A percentile compares a stretch with the other conserved stretches of the same genome.
These are phyloP conservation scores for Diaporthe longicolla DNA, from an alignment of 2,329 filamentous ascomycete genomes.

Conservation along the genomic window DNA sequence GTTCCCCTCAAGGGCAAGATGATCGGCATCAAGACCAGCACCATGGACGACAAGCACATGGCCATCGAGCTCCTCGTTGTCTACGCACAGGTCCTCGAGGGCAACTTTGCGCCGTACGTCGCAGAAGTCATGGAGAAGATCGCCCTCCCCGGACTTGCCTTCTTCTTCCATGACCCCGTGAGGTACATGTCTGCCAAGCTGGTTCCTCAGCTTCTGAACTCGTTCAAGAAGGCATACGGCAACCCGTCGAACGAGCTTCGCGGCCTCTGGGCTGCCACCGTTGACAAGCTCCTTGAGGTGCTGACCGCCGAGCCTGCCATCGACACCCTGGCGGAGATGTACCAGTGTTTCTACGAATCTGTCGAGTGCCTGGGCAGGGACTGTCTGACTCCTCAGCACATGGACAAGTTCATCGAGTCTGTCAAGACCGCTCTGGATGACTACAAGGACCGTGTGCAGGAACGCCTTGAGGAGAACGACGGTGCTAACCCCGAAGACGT, in stretches of 20 bases:
- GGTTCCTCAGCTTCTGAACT: slow-evolving; percentile 91
- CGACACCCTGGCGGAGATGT: slow-evolving; percentile 98
- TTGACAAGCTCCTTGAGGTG: slow-evolving; percentile 93
- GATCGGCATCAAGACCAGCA: slow-evolving; percentile 97
- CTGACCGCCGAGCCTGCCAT: slow-evolving; percentile 94
- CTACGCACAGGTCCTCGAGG: slow-evolving; percentile 96
- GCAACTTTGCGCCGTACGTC: slow-evolving; percentile 91
- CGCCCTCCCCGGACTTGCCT: slow-evolving; percentile 90
- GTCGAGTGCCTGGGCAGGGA: slow-evolving; percentile 93
- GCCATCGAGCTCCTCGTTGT: slow-evolving; percentile 99
- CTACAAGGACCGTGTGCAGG: slow-evolving; percentile 88
- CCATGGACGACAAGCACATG: slow-evolving; percentile 98
- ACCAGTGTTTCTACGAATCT: slow-evolving; percentile 99
- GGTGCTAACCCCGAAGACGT: slow-evolving; percentile 83
- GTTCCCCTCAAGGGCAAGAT: slow-evolving; percentile 98
- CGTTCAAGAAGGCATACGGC: slow-evolving; percentile 93
- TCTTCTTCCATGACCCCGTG: slow-evolving; percentile 99
- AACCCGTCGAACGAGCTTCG: slow-evolving; percentile 82
- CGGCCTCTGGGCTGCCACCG: slow-evolving; percentile 87
- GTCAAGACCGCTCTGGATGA: slow-evolving; percentile 90
- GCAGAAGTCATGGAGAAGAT: slow-evolving; percentile 97
- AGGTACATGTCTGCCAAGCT: slow-evolving; percentile 95
- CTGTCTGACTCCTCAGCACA: slow-evolving; percentile 82
- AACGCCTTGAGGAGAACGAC: slow-evolving; percentile 86
- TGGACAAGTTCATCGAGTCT: slow-evolving; percentile 89